Evolutionary conservation across 129 eudicot species (phyloP).

Genomic region (Chrysanthemum makinoi): DNA sequence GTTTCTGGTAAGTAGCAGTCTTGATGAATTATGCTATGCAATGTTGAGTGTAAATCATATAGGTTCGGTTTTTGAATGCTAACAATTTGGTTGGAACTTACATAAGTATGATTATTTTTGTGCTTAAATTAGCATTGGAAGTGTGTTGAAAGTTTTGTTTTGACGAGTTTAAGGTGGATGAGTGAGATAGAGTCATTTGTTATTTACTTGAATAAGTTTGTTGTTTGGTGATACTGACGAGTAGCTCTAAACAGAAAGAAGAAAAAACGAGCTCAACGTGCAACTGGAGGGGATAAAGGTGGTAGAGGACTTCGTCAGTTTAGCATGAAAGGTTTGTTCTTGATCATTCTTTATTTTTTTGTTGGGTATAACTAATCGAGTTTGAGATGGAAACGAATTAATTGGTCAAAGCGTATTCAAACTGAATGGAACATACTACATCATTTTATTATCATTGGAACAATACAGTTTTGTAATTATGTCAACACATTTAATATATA

Average conservation of each 20-base stretch:
- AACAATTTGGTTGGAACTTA: neutral
- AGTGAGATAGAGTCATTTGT: too few relatives aligned
- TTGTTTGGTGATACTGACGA: conserved; percentile 16
- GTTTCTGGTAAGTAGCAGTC: neutral
- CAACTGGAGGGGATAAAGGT: conserved; percentile 77
- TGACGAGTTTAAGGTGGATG: neutral
- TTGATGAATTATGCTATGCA: neutral
- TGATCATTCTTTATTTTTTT: neutral
- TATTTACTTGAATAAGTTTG: neutral
- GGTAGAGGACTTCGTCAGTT: conserved; percentile 93
- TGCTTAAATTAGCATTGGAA: neutral
- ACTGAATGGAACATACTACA: neutral
- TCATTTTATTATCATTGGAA: neutral
- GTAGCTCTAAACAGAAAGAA: conserved; percentile 50
- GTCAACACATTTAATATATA: neutral
- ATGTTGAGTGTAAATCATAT: conserved; percentile 2
- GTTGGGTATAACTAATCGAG: neutral
- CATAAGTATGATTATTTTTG: neutral
- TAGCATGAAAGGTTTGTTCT: conserved; percentile 80
- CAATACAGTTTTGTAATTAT: conserved; percentile 1
- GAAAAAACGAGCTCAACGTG: conserved; percentile 85
- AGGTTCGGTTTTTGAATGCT: conserved; percentile 14
- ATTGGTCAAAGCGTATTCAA: neutral
- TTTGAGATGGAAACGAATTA: neutral
- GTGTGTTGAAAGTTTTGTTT: neutral